A percentile compares a stretch with the other conserved stretches of the same genome.
Conservation (phyloP, 2,329 filamentous ascomycete genomes). For the Rhexocercosporidium sp. region DNA sequence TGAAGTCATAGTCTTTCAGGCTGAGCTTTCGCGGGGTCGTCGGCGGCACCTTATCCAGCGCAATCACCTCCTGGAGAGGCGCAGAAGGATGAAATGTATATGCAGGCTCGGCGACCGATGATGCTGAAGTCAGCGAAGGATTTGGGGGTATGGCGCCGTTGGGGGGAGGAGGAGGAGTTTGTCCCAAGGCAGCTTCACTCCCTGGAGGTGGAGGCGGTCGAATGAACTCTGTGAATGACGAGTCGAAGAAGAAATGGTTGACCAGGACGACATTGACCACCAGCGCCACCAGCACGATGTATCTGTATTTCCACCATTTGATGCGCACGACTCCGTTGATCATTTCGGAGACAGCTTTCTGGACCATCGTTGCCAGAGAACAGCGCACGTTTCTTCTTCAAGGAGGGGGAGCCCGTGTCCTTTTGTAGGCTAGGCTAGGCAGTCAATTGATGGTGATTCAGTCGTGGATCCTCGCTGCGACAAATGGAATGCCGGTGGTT, state of each 20-base stretch:
- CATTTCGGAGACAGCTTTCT: slow-evolving; percentile 31
- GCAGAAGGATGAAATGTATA: slow-evolving; percentile 1
- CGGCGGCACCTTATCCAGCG: slow-evolving; percentile 11
- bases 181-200: not conserved
- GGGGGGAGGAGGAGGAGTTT: not conserved
- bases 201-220: not conserved
- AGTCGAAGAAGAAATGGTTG: slow-evolving; percentile 35
- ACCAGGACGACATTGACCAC: slow-evolving; percentile 34
- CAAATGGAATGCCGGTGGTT: slow-evolving; percentile 14
- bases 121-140: slow-evolving; percentile 1
- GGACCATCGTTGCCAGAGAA: slow-evolving; percentile 21
- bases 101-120: not conserved
- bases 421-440: not conserved
- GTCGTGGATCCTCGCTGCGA: not conserved
- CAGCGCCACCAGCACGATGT: slow-evolving; percentile 29
- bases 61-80: slow-evolving; percentile 8
- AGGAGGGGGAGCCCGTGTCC: not conserved
- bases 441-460: slow-evolving; percentile 3
- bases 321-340: slow-evolving; percentile 33
- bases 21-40: slow-evolving; percentile 26
- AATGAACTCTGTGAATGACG: slow-evolving; percentile 26
- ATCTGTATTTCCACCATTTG: slow-evolving; percentile 37
- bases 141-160: slow-evolving; percentile 1
- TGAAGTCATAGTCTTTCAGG: slow-evolving; percentile 43
- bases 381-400: not conserved